A percentile compares a stretch with the other conserved stretches of the same genome.
Conservation (phyloP, 1,284 basidiomycete genomes). For the Hemileia vastatrix region DNA sequence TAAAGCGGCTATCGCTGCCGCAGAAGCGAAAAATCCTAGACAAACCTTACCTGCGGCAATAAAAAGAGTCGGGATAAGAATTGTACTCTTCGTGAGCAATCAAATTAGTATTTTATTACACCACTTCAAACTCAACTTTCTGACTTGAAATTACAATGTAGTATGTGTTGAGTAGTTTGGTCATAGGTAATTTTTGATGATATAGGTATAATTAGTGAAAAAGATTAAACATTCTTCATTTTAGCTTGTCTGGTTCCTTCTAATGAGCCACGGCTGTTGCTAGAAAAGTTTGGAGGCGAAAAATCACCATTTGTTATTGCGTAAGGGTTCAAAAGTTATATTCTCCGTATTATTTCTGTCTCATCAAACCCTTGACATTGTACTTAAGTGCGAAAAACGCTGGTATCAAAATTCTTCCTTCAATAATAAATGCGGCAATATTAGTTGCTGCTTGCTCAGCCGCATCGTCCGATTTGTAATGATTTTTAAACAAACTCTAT, state of each 20-base stretch:
- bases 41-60: conserved; percentile 21
- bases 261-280: conserved; percentile 16
- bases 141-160: conserved; percentile 7
- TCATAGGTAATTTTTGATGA: too few relatives aligned
- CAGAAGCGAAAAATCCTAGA: conserved; percentile 23
- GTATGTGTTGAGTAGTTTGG: conserved; percentile 13
- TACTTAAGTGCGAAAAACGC: conserved; percentile 16
- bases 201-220: too few relatives aligned
- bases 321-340: conserved; percentile 11
- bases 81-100: conserved; percentile 11
- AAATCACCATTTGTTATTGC: conserved; percentile 24
- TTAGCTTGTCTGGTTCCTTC: conserved; percentile 20
- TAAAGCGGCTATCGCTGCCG: conserved; percentile 20
- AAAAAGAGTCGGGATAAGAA: conserved; percentile 17
- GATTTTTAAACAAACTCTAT: too few relatives aligned
- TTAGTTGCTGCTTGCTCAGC: conserved; percentile 17
- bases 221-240: neutral
- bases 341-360: too few relatives aligned
- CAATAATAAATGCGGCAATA: conserved; percentile 15
- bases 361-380: neutral
- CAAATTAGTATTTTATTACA: too few relatives aligned
- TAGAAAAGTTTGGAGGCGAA: conserved; percentile 6
- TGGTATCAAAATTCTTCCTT: conserved; percentile 21
- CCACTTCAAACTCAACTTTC: too few relatives aligned
- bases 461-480: conserved; percentile 22